These are phyloP conservation scores for Penicillium sp. DNA, from an alignment of 2,329 filamentous ascomycete species.

Conservation along the genomic window DNA sequence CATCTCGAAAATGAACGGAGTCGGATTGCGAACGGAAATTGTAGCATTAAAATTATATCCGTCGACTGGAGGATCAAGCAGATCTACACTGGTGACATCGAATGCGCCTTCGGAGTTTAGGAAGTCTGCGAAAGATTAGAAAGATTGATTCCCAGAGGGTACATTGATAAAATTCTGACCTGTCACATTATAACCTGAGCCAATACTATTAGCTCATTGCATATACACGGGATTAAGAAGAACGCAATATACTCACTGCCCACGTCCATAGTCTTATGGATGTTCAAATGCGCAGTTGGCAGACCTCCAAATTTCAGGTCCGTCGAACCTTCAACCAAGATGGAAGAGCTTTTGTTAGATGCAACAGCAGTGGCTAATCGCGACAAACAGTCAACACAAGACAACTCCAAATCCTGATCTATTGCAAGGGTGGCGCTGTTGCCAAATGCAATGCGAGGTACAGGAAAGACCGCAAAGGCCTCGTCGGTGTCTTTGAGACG, in stretches of 20 bases:
- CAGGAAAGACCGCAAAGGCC: slow-evolving; percentile 19
- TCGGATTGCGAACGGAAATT: slow-evolving; percentile 23
- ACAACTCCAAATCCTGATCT: slow-evolving; percentile 26
- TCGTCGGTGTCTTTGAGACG: slow-evolving; percentile 12
- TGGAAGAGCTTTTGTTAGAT: slow-evolving; percentile 17
- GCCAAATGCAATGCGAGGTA: slow-evolving; percentile 21
- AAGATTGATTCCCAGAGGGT: not conserved
- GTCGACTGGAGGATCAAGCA: slow-evolving; percentile 17
- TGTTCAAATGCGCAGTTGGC: slow-evolving; percentile 26
- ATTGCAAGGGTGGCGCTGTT: slow-evolving; percentile 16
- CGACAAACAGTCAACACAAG: slow-evolving; percentile 27
- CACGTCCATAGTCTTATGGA: slow-evolving; percentile 25
- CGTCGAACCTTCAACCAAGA: slow-evolving; percentile 22
- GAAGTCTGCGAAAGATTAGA: slow-evolving; percentile 18
- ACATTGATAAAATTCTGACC: slow-evolving; percentile 10
- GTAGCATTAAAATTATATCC: slow-evolving; percentile 32
- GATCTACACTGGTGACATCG: slow-evolving; percentile 24
- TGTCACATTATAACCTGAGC: slow-evolving; percentile 24
- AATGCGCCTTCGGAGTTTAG: slow-evolving; percentile 21
- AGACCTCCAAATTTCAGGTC: slow-evolving; percentile 21
- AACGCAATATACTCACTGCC: slow-evolving; percentile 14
- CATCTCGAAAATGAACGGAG: slow-evolving; percentile 23
- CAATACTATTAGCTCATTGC: not conserved
- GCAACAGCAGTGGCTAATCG: slow-evolving; percentile 18
- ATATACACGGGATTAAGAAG: not conserved